Percentiles rank a stretch among this genome's conserved stretches.
Conservation (phyloP, 495 filamentous ascomycete species). For the Neurospora intermedia region DNA sequence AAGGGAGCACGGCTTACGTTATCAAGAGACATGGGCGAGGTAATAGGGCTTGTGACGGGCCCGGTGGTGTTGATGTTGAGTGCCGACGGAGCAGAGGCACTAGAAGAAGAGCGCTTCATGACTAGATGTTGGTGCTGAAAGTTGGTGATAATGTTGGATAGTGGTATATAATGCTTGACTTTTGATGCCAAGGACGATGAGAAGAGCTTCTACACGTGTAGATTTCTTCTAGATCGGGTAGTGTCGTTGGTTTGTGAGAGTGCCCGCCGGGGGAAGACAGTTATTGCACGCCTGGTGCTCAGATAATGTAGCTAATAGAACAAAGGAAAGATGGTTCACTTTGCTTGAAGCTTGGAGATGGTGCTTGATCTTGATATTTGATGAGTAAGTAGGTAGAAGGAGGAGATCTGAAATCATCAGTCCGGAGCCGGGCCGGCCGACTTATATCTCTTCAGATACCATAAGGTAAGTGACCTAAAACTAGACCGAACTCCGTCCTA, state of each 20-base stretch:
- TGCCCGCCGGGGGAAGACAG: constrained; percentile 7
- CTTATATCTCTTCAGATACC: neutral
- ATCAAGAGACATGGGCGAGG: constrained; percentile 1
- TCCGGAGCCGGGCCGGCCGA: neutral
- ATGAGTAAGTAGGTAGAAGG: neutral
- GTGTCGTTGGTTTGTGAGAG: neutral
- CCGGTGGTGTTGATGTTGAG: neutral
- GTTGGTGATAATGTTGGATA: neutral
- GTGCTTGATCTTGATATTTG: neutral
- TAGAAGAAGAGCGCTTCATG: constrained; percentile 2
- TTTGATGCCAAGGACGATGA: neutral
- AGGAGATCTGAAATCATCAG: neutral
- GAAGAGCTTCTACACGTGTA: neutral
- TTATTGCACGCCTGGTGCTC: constrained; percentile 6
- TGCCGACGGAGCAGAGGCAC: constrained; percentile 1
- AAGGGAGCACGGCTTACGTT: neutral
- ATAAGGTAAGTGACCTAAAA: neutral
- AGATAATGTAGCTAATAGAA: neutral
- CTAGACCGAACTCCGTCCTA: neutral
- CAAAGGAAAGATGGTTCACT: neutral
- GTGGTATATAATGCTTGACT: neutral
- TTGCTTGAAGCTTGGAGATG: neutral
- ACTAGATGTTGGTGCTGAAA: neutral
- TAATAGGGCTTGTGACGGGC: neutral
- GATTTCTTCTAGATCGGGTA: neutral